Evolutionary conservation across 176 grass and related monocot species (phyloP).

Genomic region (Panicum miliaceum): DNA sequence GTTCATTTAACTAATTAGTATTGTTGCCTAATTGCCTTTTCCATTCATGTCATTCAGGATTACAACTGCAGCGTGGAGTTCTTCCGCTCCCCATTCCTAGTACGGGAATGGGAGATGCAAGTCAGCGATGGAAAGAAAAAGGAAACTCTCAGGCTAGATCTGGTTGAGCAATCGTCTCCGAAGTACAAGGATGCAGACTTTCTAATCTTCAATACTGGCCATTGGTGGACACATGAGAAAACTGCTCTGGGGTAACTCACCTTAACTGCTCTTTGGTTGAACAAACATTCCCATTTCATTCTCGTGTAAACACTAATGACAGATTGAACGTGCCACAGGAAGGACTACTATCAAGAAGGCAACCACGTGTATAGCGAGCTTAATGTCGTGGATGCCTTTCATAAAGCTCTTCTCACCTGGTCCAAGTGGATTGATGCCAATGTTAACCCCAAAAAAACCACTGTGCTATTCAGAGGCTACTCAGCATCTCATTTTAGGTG

Average conservation of each 20-base stretch:
- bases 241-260: constrained; percentile 80
- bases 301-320: constrained; percentile 15
- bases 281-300: constrained; percentile 15
- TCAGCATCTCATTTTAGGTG: constrained; percentile 93
- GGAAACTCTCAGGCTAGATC: constrained; percentile 95
- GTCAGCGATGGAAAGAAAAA: constrained; percentile 58
- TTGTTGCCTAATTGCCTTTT: neutral
- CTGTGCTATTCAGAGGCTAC: constrained; percentile 88
- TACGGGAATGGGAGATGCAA: constrained; percentile 81
- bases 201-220: constrained; percentile 94
- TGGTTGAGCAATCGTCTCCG: constrained; percentile 77
- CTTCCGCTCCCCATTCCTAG: constrained; percentile 90
- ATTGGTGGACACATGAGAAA: constrained; percentile 99
- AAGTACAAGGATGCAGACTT: constrained; percentile 93
- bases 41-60: constrained; percentile 55
- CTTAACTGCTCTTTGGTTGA: constrained; percentile 36
- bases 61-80: constrained; percentile 94
- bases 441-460: constrained; percentile 68
- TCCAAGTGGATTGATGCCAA: constrained; percentile 90
- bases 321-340: constrained; percentile 57
- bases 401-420: constrained; percentile 90
- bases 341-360: constrained; percentile 98
- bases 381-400: constrained; percentile 80
- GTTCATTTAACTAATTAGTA: constrained; percentile 28
- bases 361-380: constrained; percentile 69